These are phyloP conservation scores for Cercophora samala DNA, from an alignment of 495 filamentous ascomycete genomes.

Conservation along the genomic window DNA sequence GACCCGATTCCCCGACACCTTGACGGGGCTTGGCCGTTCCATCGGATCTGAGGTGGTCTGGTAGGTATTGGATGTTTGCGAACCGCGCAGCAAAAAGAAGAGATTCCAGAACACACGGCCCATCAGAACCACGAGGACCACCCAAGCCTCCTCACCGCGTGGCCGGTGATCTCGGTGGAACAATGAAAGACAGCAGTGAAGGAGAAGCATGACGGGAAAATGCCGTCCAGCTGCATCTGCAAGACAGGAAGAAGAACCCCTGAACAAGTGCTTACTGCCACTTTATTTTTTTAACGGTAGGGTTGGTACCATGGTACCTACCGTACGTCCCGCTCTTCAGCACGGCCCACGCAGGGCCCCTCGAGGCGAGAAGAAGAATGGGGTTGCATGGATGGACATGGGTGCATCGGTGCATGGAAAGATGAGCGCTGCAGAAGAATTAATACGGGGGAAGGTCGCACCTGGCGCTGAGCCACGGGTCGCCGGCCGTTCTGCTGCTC, in stretches of 20 bases:
- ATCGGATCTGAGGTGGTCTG: background rate
- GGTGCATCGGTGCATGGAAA: conserved; percentile 2
- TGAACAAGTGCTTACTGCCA: background rate
- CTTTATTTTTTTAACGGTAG: no score
- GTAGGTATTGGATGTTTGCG: background rate
- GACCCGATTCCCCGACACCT: background rate
- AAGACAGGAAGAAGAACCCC: conserved; percentile 5
- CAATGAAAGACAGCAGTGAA: background rate
- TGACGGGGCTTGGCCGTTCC: background rate
- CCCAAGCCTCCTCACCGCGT: no score
- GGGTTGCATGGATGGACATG: background rate
- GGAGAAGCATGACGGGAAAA: background rate
- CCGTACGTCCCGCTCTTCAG: background rate
- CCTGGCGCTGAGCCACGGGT: conserved; percentile 12
- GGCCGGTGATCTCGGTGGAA: background rate
- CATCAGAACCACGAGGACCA: background rate
- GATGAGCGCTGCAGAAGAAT: conserved; percentile 9
- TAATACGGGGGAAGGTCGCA: conserved; percentile 12
- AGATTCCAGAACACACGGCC: background rate
- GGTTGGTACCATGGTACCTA: no score
- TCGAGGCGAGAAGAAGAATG: conserved; percentile 2
- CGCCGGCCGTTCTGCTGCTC: conserved; percentile 9
- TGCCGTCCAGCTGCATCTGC: no score
- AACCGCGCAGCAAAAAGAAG: background rate
- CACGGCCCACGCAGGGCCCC: background rate